Evolutionary conservation across 139 green algal genomes (phyloP), one percentile per base, ranked within the genome.

Genomic region (Chlamydomonas sphaeroides): DNA sequence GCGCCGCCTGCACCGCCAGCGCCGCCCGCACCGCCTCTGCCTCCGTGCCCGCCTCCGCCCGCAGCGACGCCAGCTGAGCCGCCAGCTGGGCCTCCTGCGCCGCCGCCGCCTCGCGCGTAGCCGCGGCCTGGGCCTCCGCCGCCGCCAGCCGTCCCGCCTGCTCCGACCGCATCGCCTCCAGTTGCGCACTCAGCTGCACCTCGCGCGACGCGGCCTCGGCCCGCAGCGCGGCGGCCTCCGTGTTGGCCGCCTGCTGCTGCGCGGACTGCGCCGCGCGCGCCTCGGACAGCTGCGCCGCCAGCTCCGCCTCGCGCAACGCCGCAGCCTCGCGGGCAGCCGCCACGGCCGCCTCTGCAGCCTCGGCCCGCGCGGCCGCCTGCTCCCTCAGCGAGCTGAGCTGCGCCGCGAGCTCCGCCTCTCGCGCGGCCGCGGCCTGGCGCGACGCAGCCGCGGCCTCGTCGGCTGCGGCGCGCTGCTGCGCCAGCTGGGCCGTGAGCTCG

Each of bases 81-180:
- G 33, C 32, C n/a, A 78, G 4, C 53, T 68, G 35, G 35, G 71
- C 53, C 71, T 79, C 71, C 35, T 36, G 48, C 53, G 23, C 53
- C 36, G 71, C 49, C 48, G 48, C 70, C n/a, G n/a, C 45, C 2
- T 26, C n/a, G 5, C 30, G 26, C 35, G 49, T 15, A 25, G 35
- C 30, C 1, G 71, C 51, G 25, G 32, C 26, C 53, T 4, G 35
- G 4, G 71, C 71, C 2, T 67, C 71, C 21, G 53, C 53, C 53
- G 18, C 70, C 70, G 33, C 17, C 33, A 6, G 32, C 70, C 66
- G 70, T 15, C 3, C 28, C 5, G 35, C 21, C 70, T 33, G 3
- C 32, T 59, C 49, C 17, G 39, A 2, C 2, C 70, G 70, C 48
- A 65, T 17, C n/a, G 49, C 70, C 51, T 32, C 70, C 32, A 78